Evolutionary conservation across 192 early-diverging fungal genomes (phyloP).

Genomic region (Rhizophagus clarus): DNA sequence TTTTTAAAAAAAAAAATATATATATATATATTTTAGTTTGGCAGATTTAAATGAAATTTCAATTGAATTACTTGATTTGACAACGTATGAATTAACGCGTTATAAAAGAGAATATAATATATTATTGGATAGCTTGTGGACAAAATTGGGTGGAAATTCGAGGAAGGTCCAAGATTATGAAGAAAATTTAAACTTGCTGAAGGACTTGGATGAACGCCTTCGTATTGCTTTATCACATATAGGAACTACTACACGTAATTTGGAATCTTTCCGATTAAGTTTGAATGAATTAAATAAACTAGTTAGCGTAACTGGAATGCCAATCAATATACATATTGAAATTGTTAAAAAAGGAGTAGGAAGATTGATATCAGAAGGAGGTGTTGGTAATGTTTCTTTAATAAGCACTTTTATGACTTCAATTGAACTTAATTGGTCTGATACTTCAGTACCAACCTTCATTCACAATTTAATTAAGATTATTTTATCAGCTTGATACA

Average conservation of each 20-base stretch:
- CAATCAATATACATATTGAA: slow-evolving; percentile 45
- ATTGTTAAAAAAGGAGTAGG: slow-evolving; percentile 42
- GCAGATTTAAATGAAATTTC: slow-evolving; percentile 43
- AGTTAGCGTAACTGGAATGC: slow-evolving; percentile 33
- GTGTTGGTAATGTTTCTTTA: neutral
- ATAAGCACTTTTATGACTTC: too few species aligned
- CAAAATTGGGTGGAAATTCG: slow-evolving; percentile 37
- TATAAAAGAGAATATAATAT: slow-evolving; percentile 37
- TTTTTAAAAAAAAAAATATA: too few species aligned
- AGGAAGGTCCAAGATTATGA: slow-evolving; percentile 33
- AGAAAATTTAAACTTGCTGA: slow-evolving; percentile 45
- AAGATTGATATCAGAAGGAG: slow-evolving; percentile 27
- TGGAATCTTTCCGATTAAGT: slow-evolving; percentile 54
- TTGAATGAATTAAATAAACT: slow-evolving; percentile 49
- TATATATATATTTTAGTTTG: too few species aligned
- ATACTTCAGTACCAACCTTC: too few species aligned
- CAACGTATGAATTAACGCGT: slow-evolving; percentile 40
- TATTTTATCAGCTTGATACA: too few species aligned
- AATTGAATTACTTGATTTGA: slow-evolving; percentile 47
- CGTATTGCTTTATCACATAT: slow-evolving; percentile 42
- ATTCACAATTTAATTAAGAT: too few species aligned
- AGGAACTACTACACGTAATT: slow-evolving; percentile 40
- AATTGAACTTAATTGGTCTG: too few species aligned
- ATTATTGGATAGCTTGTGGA: slow-evolving; percentile 38
- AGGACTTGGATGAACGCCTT: slow-evolving; percentile 43